These are phyloP conservation scores for Haberlea rhodopensis DNA, from an alignment of 257 asterid species.

Conservation along the genomic window DNA sequence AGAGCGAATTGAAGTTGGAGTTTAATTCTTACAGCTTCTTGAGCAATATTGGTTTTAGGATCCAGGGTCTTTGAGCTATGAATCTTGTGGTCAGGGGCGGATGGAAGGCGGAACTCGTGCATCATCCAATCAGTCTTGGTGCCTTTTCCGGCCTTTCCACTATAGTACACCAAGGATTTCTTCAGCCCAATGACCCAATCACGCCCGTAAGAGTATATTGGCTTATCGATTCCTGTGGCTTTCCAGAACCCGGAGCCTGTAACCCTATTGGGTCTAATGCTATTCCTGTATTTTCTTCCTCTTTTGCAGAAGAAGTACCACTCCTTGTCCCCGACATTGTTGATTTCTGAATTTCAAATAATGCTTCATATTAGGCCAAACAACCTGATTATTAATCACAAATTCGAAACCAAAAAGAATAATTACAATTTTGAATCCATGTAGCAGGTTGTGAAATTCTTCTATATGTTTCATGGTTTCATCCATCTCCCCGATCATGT, in stretches of 20 bases:
- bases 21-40: constrained; percentile 36
- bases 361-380: too few species aligned
- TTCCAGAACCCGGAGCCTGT: constrained; percentile 63
- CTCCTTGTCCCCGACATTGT: constrained; percentile 42
- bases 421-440: too few species aligned
- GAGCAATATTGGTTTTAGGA: constrained; percentile 19
- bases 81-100: background rate
- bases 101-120: constrained; percentile 55
- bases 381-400: too few species aligned
- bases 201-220: constrained; percentile 30
- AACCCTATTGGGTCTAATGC: constrained; percentile 53
- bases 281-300: constrained; percentile 55
- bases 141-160: constrained; percentile 53
- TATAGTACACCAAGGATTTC: constrained; percentile 53
- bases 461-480: too few species aligned
- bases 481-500: too few species aligned
- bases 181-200: constrained; percentile 45
- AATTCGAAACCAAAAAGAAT: too few species aligned
- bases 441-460: too few species aligned
- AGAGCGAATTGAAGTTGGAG: too few species aligned
- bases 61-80: background rate
- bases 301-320: constrained; percentile 59
- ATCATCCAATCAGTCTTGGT: constrained; percentile 57
- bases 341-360: constrained; percentile 22
- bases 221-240: constrained; percentile 59